phyloP scores from a whole-genome alignment of 2,329 filamentous ascomycete species.

The Colletotrichum somersetense region DNA sequence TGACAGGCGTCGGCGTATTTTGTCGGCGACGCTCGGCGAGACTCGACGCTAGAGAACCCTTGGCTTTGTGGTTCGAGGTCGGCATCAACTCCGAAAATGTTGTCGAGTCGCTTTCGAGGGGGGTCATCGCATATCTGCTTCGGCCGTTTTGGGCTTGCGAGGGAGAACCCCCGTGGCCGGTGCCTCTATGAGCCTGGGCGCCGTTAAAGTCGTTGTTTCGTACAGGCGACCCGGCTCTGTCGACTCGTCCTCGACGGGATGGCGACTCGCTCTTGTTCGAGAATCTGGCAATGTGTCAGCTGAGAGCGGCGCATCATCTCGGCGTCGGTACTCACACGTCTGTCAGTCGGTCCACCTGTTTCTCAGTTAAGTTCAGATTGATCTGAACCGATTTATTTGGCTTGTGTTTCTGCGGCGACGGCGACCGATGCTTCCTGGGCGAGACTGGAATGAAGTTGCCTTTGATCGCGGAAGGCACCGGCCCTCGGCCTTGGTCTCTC shows the following conservation, averaged over 20 bases:
- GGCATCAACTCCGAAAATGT: constrained; percentile 41
- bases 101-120: constrained; percentile 26
- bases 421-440: constrained; percentile 50
- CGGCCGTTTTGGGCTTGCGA: neutral
- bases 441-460: constrained; percentile 56
- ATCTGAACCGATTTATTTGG: constrained; percentile 58
- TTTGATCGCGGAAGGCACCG: constrained; percentile 47
- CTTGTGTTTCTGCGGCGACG: constrained; percentile 52
- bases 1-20: constrained; percentile 19
- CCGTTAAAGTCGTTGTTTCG: constrained; percentile 36
- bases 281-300: constrained; percentile 48
- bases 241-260: constrained; percentile 44
- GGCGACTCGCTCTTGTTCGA: constrained; percentile 49
- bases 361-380: constrained; percentile 62
- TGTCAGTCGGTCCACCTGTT: constrained; percentile 62
- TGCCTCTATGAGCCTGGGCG: neutral
- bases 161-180: neutral
- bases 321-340: constrained; percentile 54
- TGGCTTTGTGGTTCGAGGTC: constrained; percentile 12
- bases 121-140: neutral
- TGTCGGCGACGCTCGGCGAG: constrained; percentile 39
- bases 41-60: constrained; percentile 30
- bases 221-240: constrained; percentile 44
- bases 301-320: neutral
- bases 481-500: constrained; percentile 29